Base-by-base conservation (phyloP, 1,284 basidiomycete species). In the Ustilago bromivora region DNA sequence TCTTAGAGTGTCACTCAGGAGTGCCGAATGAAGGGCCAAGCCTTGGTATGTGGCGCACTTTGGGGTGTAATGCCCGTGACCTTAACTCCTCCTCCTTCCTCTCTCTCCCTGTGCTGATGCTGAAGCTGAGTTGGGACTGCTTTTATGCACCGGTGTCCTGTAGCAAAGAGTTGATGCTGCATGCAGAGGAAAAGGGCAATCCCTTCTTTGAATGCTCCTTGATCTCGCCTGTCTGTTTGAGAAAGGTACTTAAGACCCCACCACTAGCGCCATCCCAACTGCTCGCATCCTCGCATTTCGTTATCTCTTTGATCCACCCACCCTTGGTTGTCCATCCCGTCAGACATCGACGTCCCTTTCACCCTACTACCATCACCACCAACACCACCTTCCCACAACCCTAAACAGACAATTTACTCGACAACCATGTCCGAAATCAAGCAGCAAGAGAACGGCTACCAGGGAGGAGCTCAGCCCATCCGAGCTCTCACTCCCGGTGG, bases 401-500 rank as follows among this genome's bases (percentile, higher is more conserved):
- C 36, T 23, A 23, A 23, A 23, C 23, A 23, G 23, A 23, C 23
- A 23, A 10, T 47, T 46, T 13, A 56, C 15, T 41, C 54, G 7
- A 41, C 38, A 46, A 51, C 55, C 2, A 76, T 77, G 75, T 77
- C 75, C 36, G 75, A 77, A 54, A 68, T 75, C 66, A 79, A 79
- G 65, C 58, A 75, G 32, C 61, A 61, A 32, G 79, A 79, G 40
- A 75, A 74, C 61, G 79, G 74, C 68, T 81, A 77, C 72, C 71
- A 78, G 53, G 79, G 79, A 17, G 79, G 78, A 32, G 59, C 51
- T 8, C 60, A 55, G 15, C 52, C 71, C 71, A 66, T 69, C 5
- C 76, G 66, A 9, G 71, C 73, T 12, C 57, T 87, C 72, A 87
- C 87, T 17, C 84, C 87, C 28, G 87, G 88, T 56, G 88, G 88